Conservation (phyloP, 352 stramenopile genomes). For the Pythium inflatum region DNA sequence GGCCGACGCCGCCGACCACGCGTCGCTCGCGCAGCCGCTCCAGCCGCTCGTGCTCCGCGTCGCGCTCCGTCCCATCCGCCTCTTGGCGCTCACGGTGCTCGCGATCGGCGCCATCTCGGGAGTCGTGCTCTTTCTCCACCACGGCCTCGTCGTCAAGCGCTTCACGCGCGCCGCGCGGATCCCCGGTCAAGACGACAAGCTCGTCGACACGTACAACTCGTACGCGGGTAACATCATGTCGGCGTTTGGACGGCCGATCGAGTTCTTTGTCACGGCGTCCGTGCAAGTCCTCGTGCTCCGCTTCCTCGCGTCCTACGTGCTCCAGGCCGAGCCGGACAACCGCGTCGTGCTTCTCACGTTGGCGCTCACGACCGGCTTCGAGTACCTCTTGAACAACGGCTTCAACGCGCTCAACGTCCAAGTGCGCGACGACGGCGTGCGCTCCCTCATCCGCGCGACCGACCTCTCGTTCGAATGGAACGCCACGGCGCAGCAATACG, state of each 20-base stretch:
- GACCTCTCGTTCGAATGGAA: neutral
- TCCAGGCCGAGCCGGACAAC: neutral
- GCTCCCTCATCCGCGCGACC: neutral
- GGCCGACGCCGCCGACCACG: too few species aligned
- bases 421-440: slow-evolving; percentile 1
- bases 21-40: too few species aligned
- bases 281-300: slow-evolving; percentile 18
- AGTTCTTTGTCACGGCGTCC: slow-evolving; percentile 17
- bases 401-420: slow-evolving; percentile 24
- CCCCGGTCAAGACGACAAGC: too few species aligned
- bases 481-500: neutral
- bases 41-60: slow-evolving; percentile 17
- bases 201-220: slow-evolving; percentile 27
- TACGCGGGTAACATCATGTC: slow-evolving; percentile 16
- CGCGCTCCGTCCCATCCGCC: neutral
- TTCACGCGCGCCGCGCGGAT: neutral
- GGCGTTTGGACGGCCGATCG: slow-evolving; percentile 14
- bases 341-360: neutral
- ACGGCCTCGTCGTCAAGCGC: neutral
- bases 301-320: neutral
- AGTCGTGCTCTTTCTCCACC: slow-evolving; percentile 9
- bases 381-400: slow-evolving; percentile 21
- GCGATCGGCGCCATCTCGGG: neutral
- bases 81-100: slow-evolving; percentile 1
- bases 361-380: neutral